Evolutionary conservation across 1,284 basidiomycete genomes (phyloP), one percentile per base, ranked within the genome.

Genomic region (Rugosomyces carneus): DNA sequence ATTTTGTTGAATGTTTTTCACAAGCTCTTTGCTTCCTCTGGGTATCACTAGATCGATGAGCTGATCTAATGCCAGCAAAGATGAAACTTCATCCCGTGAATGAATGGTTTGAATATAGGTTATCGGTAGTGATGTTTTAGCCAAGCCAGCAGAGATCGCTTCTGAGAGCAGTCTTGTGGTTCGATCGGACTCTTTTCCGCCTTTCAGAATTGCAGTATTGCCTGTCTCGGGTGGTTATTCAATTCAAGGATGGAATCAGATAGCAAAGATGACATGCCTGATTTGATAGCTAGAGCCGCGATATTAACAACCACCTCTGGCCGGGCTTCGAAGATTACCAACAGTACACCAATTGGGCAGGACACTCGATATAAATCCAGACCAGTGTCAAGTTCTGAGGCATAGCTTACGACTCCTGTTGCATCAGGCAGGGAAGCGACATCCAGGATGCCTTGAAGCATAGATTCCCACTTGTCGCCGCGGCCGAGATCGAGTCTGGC

Each of bases 221-320:
- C 93, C 93, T 88, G 49, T 10, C 37, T 37, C 18, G 31, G 38
- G 44, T 26, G 24, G 24, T 50, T 5, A 44, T 20, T 8, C 34
- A 11, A 16, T 31, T 23, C 19, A 27, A 15, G n/a, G n/a, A 8
- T 26, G n/a, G 3, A 16, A 27, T 32, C 15, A 42, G 15, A 20
- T 15, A 7, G 21, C 15, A 20, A 19, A 2, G 29, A 16, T 18
- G 1, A n/a, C 40, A 20, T 57, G 88, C 94, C 95, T 21, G 90
- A 94, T 68, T 98, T 99, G 67, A 99, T 92, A 1, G 96, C 95
- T 54, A 99, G 71, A 0, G 91, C 79, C 5, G 96, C 92, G 57
- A 99, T 98, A 64, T 99, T 99, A 36, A 99, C 89, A 23, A 99
- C 92, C 4, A 99, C 96, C 64, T 99, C 96, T 0, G 96, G 96